Evolutionary conservation across 2,329 filamentous ascomycete species (phyloP).

Genomic region (Hypoxylon sp.): DNA sequence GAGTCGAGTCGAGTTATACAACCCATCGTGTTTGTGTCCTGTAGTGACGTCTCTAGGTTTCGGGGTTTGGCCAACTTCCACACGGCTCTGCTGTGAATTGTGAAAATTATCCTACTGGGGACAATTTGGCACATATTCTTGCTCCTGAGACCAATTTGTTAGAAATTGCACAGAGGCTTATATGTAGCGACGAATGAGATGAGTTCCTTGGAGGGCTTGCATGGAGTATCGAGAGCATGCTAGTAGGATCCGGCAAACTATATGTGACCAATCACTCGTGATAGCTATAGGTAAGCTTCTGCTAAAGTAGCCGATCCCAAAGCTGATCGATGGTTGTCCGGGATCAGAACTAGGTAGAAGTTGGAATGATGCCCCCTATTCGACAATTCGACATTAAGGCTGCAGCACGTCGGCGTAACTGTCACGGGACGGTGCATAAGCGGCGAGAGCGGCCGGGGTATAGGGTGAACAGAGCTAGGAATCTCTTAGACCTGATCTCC

Average conservation of each 20-base stretch:
- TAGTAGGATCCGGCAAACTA: slow-evolving; percentile 12
- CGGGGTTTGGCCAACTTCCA: slow-evolving; percentile 34
- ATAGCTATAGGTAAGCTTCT: slow-evolving; percentile 1
- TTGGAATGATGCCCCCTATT: slow-evolving; percentile 12
- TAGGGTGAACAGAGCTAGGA: slow-evolving; percentile 6
- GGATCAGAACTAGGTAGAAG: slow-evolving; percentile 18
- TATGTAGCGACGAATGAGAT: neutral
- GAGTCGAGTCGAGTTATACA: slow-evolving; percentile 26
- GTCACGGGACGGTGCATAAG: slow-evolving; percentile 36
- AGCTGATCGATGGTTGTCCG: slow-evolving; percentile 6
- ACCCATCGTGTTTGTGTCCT: slow-evolving; percentile 35
- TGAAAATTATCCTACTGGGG: slow-evolving; percentile 30
- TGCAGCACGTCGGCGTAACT: slow-evolving; percentile 25
- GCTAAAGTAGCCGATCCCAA: slow-evolving; percentile 12
- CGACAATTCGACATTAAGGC: slow-evolving; percentile 26
- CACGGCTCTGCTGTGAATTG: slow-evolving; percentile 36
- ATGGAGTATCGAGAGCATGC: neutral
- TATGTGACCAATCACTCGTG: no score
- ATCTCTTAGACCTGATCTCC: slow-evolving; percentile 8
- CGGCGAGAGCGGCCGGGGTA: slow-evolving; percentile 6
- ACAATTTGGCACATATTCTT: slow-evolving; percentile 13
- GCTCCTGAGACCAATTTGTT: neutral
- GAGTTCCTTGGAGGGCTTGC: neutral
- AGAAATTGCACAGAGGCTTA: slow-evolving; percentile 1
- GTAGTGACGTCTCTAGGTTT: slow-evolving; percentile 31